Evolutionary conservation across 2,329 filamentous ascomycete species (phyloP), one percentile per base, ranked within the genome.

Genomic region (Fusarium veterinarium): DNA sequence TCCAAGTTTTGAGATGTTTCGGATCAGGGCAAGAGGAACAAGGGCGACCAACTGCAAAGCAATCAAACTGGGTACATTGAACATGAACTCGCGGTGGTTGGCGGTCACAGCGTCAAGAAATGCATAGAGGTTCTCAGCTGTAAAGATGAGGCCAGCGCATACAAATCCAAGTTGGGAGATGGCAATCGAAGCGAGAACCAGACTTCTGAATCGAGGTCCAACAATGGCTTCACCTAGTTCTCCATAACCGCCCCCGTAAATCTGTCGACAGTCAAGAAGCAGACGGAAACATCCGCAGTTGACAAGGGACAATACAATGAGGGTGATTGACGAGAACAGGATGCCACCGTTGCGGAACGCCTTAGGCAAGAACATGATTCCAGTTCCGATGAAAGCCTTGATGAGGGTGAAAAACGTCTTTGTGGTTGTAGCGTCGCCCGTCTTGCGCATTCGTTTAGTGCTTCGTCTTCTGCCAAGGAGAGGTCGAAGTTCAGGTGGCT

Each of bases 361-460:
- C 78, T 93, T 94, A 51, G 92, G 92, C 48, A 95, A 80, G 77
- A 95, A 95, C 90, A 95, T 93, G 79, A 95, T 94, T 68, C 92
- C 92, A 1, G 92, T 95, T 52, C 92, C 92, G 60, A 95, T 88
- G 76, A 95, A 95, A 3, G 92, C 92, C 80, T 95, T 95, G 57
- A 95, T 84, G 14, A 94, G 84, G 0, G 92, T 95, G 80, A 94
- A 94, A 81, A 95, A 95, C 0, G 92, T 91, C 82, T 93, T 92
- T 42, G 87, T 82, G n/a, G 88, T 91, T 58, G 88, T 87, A 4
- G 92, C 91, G 75, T 92, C 90, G 25, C 91, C 91, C 40, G 87
- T 83, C 46, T 79, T 77, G 16, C 72, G 67, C 80, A 84, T 49
- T 53, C 78, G 75, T 28, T 86, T 82, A 3, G 89, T 86, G 73